These are phyloP conservation scores for Forsythia suspensa DNA, from an alignment of 257 asterid species.

Conservation along the genomic window DNA sequence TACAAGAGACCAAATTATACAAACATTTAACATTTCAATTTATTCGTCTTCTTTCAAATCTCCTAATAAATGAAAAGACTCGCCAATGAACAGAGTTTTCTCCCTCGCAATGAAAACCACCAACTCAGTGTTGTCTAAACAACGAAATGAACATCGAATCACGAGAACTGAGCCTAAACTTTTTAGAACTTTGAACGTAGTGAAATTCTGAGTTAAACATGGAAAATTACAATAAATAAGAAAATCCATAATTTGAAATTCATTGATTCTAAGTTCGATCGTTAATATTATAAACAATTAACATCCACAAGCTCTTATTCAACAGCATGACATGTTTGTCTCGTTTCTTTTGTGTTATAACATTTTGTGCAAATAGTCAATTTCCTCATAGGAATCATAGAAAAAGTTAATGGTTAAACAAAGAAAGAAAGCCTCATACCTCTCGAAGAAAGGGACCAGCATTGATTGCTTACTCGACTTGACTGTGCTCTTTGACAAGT, in stretches of 20 bases:
- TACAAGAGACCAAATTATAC: background rate
- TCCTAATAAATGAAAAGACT: background rate
- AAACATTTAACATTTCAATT: background rate
- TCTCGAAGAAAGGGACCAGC: slow-evolving; percentile 90
- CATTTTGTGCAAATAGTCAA: background rate
- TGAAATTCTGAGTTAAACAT: background rate
- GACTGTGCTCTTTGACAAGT: slow-evolving; percentile 37
- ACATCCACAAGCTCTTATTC: background rate
- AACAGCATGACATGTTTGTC: background rate
- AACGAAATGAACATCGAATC: background rate
- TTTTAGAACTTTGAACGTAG: background rate
- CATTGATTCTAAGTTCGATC: background rate
- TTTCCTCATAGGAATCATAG: background rate
- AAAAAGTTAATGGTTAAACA: background rate
- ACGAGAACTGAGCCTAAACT: background rate
- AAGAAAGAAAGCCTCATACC: slow-evolving; percentile 41
- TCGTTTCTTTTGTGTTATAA: background rate
- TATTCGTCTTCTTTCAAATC: background rate
- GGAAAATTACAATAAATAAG: background rate
- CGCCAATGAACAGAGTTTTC: background rate
- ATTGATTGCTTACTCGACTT: slow-evolving; percentile 56
- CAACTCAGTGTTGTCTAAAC: background rate
- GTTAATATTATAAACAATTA: background rate
- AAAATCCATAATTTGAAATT: background rate
- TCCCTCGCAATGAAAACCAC: background rate